Percentiles rank a stretch among this genome's conserved stretches.
Evolutionary conservation across 23 red algal species (phyloP).

Genomic region (Gracilaria domingensis): DNA sequence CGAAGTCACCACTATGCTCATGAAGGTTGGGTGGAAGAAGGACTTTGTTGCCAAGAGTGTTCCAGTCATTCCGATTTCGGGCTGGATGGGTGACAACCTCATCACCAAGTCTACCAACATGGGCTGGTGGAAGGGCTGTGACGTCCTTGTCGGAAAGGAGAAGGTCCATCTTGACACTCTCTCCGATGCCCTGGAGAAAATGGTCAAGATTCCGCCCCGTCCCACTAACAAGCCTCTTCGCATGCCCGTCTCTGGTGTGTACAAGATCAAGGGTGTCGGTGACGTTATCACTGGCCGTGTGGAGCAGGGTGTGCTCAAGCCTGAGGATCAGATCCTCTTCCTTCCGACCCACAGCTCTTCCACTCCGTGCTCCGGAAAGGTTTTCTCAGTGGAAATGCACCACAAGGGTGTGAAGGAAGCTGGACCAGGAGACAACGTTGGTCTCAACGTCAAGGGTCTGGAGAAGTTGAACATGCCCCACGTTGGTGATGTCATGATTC

Average conservation of each 20-base stretch:
- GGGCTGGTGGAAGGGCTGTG: slow-evolving; percentile 77
- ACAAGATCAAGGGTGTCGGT: slow-evolving; percentile 99
- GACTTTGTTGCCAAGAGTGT: slow-evolving; percentile 86
- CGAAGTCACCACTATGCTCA: slow-evolving; percentile 90
- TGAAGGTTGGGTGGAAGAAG: slow-evolving; percentile 98
- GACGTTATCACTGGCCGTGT: slow-evolving; percentile 98
- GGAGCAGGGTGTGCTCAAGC: slow-evolving; percentile 94
- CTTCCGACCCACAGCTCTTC: slow-evolving; percentile 86
- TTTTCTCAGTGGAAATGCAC: slow-evolving; percentile 99
- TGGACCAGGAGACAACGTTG: slow-evolving; percentile 98
- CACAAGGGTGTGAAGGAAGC: slow-evolving; percentile 92
- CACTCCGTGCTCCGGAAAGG: slow-evolving; percentile 78
- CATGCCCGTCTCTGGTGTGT: slow-evolving; percentile 97
- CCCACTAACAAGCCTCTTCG: slow-evolving; percentile 58
- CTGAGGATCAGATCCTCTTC: slow-evolving; percentile 94
- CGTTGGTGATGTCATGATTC: slow-evolving; percentile 89
- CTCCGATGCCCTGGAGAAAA: slow-evolving; percentile 76
- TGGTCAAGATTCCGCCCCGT: slow-evolving; percentile 73
- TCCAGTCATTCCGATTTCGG: slow-evolving; percentile 94
- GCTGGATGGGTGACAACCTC: slow-evolving; percentile 99
- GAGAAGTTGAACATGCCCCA: slow-evolving; percentile 92
- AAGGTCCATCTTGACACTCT: slow-evolving; percentile 77
- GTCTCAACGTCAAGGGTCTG: slow-evolving; percentile 98
- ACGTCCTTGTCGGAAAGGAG: slow-evolving; percentile 75
- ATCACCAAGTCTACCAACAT: slow-evolving; percentile 81